These are phyloP conservation scores for Calcarisporium arbuscula DNA, from an alignment of 2,329 filamentous ascomycete species.

Conservation along the genomic window DNA sequence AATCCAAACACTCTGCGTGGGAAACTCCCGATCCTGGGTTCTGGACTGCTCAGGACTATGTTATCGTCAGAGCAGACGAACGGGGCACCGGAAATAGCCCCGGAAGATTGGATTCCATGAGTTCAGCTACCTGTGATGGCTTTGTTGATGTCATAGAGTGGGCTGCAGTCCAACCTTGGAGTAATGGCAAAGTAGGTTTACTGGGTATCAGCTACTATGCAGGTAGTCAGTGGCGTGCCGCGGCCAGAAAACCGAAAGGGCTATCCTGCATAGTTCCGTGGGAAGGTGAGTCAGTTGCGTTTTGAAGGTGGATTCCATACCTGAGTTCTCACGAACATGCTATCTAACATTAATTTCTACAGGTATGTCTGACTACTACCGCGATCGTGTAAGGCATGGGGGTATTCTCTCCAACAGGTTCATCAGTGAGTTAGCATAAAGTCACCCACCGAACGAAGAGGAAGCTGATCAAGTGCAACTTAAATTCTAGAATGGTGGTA, in stretches of 20 bases:
- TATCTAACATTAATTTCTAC: no score
- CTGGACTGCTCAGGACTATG: conserved; percentile 50
- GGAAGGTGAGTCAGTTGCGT: no score
- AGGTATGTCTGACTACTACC: conserved; percentile 49
- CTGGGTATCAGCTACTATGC: conserved; percentile 41
- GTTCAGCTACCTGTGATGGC: conserved; percentile 37
- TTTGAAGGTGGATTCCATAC: no score
- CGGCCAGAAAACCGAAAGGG: conserved; percentile 36
- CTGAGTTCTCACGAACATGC: no score
- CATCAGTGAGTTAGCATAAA: conserved; percentile 29
- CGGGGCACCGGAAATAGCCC: conserved; percentile 40
- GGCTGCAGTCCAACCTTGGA: conserved; percentile 40
- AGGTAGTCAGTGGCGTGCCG: conserved; percentile 39
- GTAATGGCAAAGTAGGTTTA: conserved; percentile 38
- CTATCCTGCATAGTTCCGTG: conserved; percentile 40
- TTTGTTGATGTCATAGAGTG: conserved; percentile 46
- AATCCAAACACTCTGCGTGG: conserved; percentile 49
- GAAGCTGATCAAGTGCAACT: conserved; percentile 14
- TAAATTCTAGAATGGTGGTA: no score
- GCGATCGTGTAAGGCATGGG: conserved; percentile 54
- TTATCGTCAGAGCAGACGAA: conserved; percentile 47
- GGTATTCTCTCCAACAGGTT: conserved; percentile 54
- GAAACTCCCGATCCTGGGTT: conserved; percentile 52
- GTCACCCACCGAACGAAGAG: neutral
- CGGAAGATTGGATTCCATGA: conserved; percentile 43